A percentile compares a stretch with the other conserved stretches of the same genome.
Conservation (phyloP, 148 eudicot genomes). For the Chenopodium suecicum region DNA sequence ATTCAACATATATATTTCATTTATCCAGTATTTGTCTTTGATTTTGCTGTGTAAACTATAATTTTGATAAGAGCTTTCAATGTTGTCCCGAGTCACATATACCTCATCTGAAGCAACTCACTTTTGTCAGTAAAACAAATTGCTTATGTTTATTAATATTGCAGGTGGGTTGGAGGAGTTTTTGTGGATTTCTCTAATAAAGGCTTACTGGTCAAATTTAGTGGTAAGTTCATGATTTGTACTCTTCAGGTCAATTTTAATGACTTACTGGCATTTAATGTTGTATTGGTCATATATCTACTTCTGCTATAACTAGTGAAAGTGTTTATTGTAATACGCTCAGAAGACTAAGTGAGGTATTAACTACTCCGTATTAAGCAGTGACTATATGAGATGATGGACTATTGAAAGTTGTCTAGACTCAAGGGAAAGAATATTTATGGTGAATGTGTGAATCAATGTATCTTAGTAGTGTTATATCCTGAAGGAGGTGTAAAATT, state of each 20-base stretch:
- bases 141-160: neutral
- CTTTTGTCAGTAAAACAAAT: neutral
- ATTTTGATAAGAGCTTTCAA: neutral
- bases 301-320: conserved; percentile 1
- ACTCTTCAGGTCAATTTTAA: neutral
- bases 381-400: neutral
- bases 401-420: neutral
- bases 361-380: neutral
- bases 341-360: neutral
- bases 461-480: neutral
- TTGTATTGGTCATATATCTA: neutral
- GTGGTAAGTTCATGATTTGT: conserved; percentile 25
- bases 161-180: conserved; percentile 39
- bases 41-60: neutral
- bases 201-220: conserved; percentile 24
- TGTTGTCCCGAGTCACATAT: neutral
- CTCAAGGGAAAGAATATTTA: neutral
- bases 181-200: conserved; percentile 25
- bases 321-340: neutral
- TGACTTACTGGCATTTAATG: neutral
- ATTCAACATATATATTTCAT: neutral
- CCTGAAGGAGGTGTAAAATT: neutral
- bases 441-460: neutral
- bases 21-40: neutral
- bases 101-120: neutral